phyloP scores from a whole-genome alignment of 208 protist genomes.

The Leishmania gerbilli region DNA sequence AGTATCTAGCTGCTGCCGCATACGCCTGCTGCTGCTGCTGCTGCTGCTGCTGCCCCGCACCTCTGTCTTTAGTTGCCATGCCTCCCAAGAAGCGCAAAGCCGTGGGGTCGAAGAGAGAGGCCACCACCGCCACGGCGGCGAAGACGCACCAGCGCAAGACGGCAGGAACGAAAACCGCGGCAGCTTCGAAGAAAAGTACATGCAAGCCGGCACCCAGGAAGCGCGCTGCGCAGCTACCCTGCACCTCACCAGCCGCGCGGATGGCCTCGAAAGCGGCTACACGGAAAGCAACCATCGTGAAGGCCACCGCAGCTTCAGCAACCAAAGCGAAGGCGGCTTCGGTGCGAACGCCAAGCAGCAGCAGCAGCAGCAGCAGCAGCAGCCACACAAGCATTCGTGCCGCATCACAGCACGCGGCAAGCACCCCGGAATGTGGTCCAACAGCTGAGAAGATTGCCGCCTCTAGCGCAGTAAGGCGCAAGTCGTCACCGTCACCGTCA shows the following conservation, averaged over 20 bases:
- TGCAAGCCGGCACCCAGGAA: background rate
- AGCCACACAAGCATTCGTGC: background rate
- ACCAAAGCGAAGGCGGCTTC: background rate
- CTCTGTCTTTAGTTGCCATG: background rate
- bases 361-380: background rate
- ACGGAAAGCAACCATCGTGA: background rate
- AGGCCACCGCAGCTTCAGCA: background rate
- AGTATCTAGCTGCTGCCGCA: background rate
- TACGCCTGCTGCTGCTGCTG: background rate
- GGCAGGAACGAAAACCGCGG: background rate
- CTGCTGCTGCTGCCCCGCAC: background rate
- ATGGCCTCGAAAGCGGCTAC: background rate
- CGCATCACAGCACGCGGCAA: background rate
- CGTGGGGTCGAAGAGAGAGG: background rate
- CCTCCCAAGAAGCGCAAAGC: constrained; percentile 11
- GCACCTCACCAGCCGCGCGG: background rate
- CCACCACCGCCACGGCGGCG: background rate
- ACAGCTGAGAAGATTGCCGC: background rate
- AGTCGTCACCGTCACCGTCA: background rate
- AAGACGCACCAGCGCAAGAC: too few species aligned
- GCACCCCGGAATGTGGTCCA: background rate
- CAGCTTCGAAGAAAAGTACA: background rate
- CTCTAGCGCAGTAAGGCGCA: background rate
- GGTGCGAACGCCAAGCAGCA: background rate
- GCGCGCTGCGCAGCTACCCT: background rate